Base-by-base conservation (phyloP, 495 filamentous ascomycete species). In the Xylona heveae region DNA sequence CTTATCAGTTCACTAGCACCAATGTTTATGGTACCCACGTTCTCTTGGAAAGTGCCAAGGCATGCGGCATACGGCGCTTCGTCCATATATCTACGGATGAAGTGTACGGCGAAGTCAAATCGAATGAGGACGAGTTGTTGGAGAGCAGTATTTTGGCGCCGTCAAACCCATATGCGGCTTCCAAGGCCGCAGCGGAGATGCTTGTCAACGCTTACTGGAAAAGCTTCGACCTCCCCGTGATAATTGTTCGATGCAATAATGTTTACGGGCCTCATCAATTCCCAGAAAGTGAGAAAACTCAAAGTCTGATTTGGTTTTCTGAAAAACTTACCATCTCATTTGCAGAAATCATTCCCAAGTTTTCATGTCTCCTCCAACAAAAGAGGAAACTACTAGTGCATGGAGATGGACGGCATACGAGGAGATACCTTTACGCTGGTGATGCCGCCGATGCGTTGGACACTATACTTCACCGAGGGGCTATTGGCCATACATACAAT, bases 161-260 rank as follows among this genome's bases (percentile, higher is more conserved):
- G 0, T 79, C 73, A 17, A 83, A 83, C 42, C 77, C 77, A 15
- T 83, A 83, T 38, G 67, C 74, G 6, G 76, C 74, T 1, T 70
- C 63, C 48, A 83, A 83, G 47, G 77, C 76, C 0, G 75, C 76
- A 1, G 75, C 75, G 12, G 76, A 81, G 51, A 83, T 81, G 76
- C 55, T 75, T 34, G 71, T 80, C n/a, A 61, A 69, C 40, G 71
- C 72, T 6, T 83, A 78, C 47, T 60, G 62, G 42, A 77, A 74
- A 51, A 70, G 62, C 46, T 79, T 76, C 52, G 68, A 69, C 33
- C 55, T 80, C 7, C 73, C 74, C 2, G 62, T 64, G 15, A 71
- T 80, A 39, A 71, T 80, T 37, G 67, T 76, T 24, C 60, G 76
- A 14, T 67, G 68, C 41, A 83, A 81, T 56, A 83, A 83, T 40